These are phyloP conservation scores for Neurospora sp. DNA, from an alignment of 495 filamentous ascomycete species.

Conservation along the genomic window DNA sequence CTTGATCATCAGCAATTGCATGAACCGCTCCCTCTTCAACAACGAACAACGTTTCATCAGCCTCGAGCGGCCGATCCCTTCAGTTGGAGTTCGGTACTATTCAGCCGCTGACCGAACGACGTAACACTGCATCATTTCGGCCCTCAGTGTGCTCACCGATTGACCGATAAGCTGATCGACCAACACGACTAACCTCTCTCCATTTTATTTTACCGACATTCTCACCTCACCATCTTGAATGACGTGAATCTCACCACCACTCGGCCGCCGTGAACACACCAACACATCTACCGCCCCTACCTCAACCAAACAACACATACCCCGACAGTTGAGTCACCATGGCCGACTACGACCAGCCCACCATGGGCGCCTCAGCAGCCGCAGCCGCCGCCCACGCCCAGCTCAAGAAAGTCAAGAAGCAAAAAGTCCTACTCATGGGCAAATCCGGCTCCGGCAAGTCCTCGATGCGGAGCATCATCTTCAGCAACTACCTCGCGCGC, in stretches of 20 bases:
- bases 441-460: conserved; percentile 99
- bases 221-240: background rate
- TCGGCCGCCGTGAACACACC: background rate
- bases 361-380: background rate
- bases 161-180: background rate
- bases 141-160: background rate
- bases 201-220: background rate
- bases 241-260: background rate
- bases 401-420: conserved; percentile 50
- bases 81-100: background rate
- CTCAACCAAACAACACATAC: no score
- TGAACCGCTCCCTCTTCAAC: background rate
- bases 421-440: conserved; percentile 60
- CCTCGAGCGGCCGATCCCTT: background rate
- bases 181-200: background rate
- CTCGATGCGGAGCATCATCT: conserved; percentile 96
- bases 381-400: conserved; percentile 16
- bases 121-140: background rate
- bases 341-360: conserved; percentile 3
- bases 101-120: background rate
- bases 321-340: background rate
- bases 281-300: background rate
- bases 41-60: background rate
- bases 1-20: background rate
- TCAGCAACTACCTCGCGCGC: conserved; percentile 94